Percentiles rank a stretch among this genome's conserved stretches.
Evolutionary conservation across 345 rosid genomes (phyloP).

Genomic region (Clausena lansium): DNA sequence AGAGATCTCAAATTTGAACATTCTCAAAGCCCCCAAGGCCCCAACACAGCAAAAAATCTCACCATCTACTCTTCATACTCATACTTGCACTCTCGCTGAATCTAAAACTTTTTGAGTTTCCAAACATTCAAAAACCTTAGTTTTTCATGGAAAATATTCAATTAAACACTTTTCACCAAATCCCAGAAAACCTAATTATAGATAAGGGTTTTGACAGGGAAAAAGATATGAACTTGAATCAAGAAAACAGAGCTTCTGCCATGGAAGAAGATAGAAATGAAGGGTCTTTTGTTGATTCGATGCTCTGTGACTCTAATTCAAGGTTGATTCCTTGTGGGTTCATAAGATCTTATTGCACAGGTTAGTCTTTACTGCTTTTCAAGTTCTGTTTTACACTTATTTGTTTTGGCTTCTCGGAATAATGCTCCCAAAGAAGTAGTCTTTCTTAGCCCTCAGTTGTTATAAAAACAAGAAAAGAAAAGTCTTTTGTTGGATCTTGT

Average conservation of each 20-base stretch:
- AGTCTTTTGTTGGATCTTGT: background rate
- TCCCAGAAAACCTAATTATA: conserved; percentile 19
- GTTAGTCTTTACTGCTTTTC: conserved; percentile 29
- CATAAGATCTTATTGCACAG: conserved; percentile 38
- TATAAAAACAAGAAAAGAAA: too few species aligned
- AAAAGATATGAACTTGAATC: conserved; percentile 23
- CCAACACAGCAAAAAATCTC: conserved; percentile 1
- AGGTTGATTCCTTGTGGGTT: conserved; percentile 59
- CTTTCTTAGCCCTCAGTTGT: too few species aligned
- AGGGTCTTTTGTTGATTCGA: conserved; percentile 47
- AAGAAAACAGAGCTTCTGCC: conserved; percentile 38
- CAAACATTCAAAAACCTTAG: conserved; percentile 7
- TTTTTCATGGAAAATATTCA: conserved; percentile 46
- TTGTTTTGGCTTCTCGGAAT: background rate
- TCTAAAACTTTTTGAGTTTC: conserved; percentile 5
- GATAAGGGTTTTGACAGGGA: conserved; percentile 30
- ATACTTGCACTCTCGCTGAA: background rate
- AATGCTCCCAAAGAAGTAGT: background rate
- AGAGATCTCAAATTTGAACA: conserved; percentile 29
- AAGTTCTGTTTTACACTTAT: background rate
- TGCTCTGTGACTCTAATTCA: conserved; percentile 80
- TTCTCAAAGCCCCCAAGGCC: conserved; percentile 14
- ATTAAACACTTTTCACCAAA: conserved; percentile 18
- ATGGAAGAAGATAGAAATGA: conserved; percentile 29
- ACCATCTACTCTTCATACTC: conserved; percentile 5